Evolutionary conservation across 768 basidiomycete species (phyloP).

Genomic region (Tylopilus cervinicoccineus): DNA sequence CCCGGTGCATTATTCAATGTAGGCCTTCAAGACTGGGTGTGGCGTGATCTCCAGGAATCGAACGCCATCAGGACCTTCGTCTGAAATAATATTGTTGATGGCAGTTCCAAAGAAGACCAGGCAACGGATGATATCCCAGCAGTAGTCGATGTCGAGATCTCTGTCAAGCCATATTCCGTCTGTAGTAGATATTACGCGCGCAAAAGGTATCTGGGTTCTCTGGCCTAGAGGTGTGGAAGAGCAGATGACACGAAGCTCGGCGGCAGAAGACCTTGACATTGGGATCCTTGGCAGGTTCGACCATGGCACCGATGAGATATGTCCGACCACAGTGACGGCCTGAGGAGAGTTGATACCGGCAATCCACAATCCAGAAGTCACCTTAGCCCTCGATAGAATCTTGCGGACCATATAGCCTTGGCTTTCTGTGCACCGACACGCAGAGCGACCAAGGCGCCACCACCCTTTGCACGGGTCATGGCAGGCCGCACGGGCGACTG

Average conservation of each 20-base stretch:
- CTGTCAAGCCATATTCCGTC: constrained; percentile 33
- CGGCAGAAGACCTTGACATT: constrained; percentile 24
- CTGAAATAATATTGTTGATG: constrained; percentile 29
- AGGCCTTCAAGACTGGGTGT: constrained; percentile 34
- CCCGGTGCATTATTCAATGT: constrained; percentile 33
- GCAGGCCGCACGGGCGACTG: constrained; percentile 34
- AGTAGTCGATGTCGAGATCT: constrained; percentile 27
- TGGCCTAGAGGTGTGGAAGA: constrained; percentile 26
- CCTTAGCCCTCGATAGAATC: constrained; percentile 26
- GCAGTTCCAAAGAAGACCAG: constrained; percentile 34
- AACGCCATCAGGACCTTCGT: constrained; percentile 27
- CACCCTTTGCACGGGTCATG: constrained; percentile 33
- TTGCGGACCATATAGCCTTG: constrained; percentile 31
- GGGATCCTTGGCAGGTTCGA: constrained; percentile 25
- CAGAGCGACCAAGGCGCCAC: constrained; percentile 34
- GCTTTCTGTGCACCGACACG: constrained; percentile 32
- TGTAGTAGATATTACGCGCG: constrained; percentile 34
- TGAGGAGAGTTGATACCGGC: constrained; percentile 36
- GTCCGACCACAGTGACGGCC: constrained; percentile 33
- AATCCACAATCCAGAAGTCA: constrained; percentile 29
- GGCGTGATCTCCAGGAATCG: constrained; percentile 32
- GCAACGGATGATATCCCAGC: constrained; percentile 35
- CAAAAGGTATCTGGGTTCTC: constrained; percentile 18
- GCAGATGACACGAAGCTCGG: constrained; percentile 29
- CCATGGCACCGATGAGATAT: constrained; percentile 29